phyloP scores from a whole-genome alignment of 2,329 filamentous ascomycete species.

The Lomentospora prolificans region DNA sequence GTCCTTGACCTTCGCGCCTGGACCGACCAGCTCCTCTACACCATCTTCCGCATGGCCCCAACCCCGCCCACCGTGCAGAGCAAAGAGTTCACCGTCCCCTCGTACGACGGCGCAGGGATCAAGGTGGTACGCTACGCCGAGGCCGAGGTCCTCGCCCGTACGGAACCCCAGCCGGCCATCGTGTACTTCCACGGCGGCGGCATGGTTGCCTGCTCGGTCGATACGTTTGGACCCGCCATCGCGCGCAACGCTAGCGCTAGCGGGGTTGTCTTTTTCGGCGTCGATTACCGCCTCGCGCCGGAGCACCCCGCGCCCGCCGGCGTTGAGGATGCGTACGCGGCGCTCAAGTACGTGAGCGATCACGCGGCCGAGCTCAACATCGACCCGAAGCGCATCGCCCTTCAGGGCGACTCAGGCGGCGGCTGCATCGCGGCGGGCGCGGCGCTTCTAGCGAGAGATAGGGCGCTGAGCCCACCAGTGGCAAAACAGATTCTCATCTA shows the following conservation, averaged over 20 bases:
- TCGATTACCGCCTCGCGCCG: conserved; percentile 33
- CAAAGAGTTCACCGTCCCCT: conserved; percentile 11
- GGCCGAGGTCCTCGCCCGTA: not conserved
- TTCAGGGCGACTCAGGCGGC: conserved; percentile 16
- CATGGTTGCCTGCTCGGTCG: conserved; percentile 22
- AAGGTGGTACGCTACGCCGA: conserved; percentile 13
- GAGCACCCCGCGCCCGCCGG: conserved; percentile 27
- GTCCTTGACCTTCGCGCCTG: not conserved
- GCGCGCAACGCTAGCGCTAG: conserved; percentile 17
- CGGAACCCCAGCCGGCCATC: conserved; percentile 17
- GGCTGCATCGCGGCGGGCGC: conserved; percentile 14
- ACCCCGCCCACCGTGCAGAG: conserved; percentile 9
- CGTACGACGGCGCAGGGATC: conserved; percentile 13
- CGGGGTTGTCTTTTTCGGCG: conserved; percentile 24
- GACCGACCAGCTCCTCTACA: conserved; percentile 2
- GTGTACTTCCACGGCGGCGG: conserved; percentile 32
- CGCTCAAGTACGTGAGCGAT: conserved; percentile 15
- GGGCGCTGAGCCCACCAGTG: conserved; percentile 15
- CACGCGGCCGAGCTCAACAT: conserved; percentile 15
- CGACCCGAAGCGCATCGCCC: conserved; percentile 12
- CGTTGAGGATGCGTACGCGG: conserved; percentile 25
- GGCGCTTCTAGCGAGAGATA: conserved; percentile 29
- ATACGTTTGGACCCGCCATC: conserved; percentile 17
- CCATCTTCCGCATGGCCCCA: not conserved
- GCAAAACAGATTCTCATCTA: conserved; percentile 22